phyloP scores from a whole-genome alignment of 257 asterid genomes.

The Knoxia roxburghii region DNA sequence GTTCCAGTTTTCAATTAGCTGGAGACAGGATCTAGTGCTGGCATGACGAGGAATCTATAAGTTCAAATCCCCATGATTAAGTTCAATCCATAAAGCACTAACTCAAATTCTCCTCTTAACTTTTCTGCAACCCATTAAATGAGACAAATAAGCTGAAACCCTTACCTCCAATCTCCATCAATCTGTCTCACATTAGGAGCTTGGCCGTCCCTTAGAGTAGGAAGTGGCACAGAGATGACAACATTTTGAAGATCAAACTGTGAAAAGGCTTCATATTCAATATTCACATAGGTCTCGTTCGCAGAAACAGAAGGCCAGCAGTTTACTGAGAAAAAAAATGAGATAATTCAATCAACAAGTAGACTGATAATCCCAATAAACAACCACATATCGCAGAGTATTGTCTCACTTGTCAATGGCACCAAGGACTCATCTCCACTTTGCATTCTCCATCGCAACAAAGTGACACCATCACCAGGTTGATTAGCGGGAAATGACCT shows the following conservation, averaged over 20 bases:
- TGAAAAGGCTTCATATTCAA: conserved; percentile 82
- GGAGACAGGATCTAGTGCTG: neutral
- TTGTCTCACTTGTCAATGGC: conserved; percentile 76
- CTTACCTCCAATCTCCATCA: conserved; percentile 93
- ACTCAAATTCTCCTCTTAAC: neutral
- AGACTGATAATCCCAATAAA: neutral
- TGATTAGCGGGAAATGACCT: conserved; percentile 79
- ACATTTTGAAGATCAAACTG: conserved; percentile 80
- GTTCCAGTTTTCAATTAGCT: neutral
- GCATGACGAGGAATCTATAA: neutral
- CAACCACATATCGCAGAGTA: conserved; percentile 3
- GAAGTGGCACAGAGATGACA: conserved; percentile 90
- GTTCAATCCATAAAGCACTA: neutral
- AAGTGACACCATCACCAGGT: conserved; percentile 74
- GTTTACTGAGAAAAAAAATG: conserved; percentile 48
- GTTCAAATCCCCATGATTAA: too few relatives aligned
- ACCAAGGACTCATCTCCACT: conserved; percentile 75
- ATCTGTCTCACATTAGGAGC: conserved; percentile 75
- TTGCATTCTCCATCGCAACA: conserved; percentile 95
- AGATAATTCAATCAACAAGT: conserved; percentile 9
- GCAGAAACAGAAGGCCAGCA: conserved; percentile 99
- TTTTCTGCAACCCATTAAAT: too few relatives aligned
- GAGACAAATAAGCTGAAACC: neutral
- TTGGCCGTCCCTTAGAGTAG: conserved; percentile 86
- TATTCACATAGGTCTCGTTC: conserved; percentile 75